phyloP scores from a whole-genome alignment of 129 eudicot species.

The Deinandra increscens region DNA sequence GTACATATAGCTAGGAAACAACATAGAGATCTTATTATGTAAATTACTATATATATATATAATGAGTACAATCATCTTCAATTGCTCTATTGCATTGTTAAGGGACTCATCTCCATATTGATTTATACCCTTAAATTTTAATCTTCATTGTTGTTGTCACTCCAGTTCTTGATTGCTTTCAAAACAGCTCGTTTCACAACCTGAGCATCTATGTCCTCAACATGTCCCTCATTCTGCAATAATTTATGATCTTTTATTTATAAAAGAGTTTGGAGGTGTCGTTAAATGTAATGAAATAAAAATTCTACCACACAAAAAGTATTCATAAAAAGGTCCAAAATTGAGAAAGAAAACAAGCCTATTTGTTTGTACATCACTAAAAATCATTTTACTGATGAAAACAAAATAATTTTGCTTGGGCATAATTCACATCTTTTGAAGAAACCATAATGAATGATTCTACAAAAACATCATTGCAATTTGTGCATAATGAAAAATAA shows the following conservation, averaged over 20 bases:
- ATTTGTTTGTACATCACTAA: too few species aligned
- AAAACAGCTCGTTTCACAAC: constrained; percentile 53
- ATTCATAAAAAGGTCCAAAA: not conserved
- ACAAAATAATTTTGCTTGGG: too few species aligned
- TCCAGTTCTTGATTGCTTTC: constrained; percentile 60
- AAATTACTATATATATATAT: not conserved
- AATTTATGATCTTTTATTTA: not conserved
- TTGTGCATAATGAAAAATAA: too few species aligned
- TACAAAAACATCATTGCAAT: too few species aligned
- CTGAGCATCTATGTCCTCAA: constrained; percentile 51
- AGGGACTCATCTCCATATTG: not conserved
- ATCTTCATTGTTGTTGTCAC: constrained; percentile 26
- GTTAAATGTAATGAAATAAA: not conserved
- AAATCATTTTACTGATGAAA: too few species aligned
- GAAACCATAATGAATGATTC: too few species aligned
- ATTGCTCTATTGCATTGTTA: not conserved
- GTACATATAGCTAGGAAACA: too few species aligned
- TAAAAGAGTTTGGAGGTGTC: not conserved
- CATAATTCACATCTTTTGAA: too few species aligned
- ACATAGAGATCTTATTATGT: not conserved
- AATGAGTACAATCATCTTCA: not conserved
- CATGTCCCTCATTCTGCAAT: constrained; percentile 53
- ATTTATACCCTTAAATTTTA: not conserved
- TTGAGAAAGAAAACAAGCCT: not conserved
- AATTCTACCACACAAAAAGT: not conserved